phyloP scores from a whole-genome alignment of 805 yeast species.

The Metschnikowia arizonensis region DNA sequence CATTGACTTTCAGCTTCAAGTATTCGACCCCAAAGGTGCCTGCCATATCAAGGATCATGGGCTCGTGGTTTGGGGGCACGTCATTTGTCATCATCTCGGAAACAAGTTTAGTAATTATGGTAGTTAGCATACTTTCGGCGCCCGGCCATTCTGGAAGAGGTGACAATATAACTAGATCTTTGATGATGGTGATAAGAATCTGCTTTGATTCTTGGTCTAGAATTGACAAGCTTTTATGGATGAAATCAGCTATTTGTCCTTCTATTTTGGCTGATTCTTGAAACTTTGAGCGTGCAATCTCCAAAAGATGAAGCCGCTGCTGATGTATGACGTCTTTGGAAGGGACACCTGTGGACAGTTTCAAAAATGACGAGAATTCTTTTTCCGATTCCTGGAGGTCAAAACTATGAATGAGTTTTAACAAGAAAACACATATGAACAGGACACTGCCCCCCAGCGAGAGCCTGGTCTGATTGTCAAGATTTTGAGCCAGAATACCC shows the following conservation, averaged over 20 bases:
- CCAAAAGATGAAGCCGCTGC: conserved; percentile 8
- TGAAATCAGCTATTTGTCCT: conserved; percentile 8
- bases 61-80: conserved; percentile 8
- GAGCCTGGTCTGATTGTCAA: neutral
- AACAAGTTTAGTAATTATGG: conserved; percentile 1
- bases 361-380: conserved; percentile 2
- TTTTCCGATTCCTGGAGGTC: conserved; percentile 15
- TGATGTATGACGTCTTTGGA: conserved; percentile 7
- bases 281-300: neutral
- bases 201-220: conserved; percentile 9
- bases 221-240: conserved; percentile 5
- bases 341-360: conserved; percentile 7
- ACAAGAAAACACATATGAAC: conserved; percentile 42
- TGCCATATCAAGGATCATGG: conserved; percentile 9
- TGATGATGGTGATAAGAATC: conserved; percentile 31
- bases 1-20: conserved; percentile 2
- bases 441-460: conserved; percentile 38
- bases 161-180: conserved; percentile 52
- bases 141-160: conserved; percentile 60
- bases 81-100: conserved; percentile 1
- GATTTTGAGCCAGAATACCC: neutral
- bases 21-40: conserved; percentile 9
- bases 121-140: conserved; percentile 32
- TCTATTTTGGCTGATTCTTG: conserved; percentile 6
- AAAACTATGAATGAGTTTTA: conserved; percentile 39